These are phyloP conservation scores for Wickerhamiella spandovensis DNA, from an alignment of 805 yeast species.

Conservation along the genomic window DNA sequence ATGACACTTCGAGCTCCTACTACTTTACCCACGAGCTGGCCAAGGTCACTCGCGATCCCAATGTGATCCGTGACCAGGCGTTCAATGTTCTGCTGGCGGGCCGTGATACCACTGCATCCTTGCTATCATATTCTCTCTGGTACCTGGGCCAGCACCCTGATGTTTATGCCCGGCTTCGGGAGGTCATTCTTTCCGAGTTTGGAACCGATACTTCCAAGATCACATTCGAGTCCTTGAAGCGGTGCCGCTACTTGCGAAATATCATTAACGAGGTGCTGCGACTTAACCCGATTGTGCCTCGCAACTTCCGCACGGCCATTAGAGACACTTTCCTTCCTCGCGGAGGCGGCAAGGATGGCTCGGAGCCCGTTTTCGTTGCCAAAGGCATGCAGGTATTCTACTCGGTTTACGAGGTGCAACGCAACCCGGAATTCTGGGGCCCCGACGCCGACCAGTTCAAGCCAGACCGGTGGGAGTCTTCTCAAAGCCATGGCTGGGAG, in stretches of 20 bases:
- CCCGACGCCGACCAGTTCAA: slow-evolving; percentile 29
- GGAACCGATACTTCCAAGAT: slow-evolving; percentile 13
- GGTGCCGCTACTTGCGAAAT: slow-evolving; percentile 30
- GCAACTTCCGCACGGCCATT: slow-evolving; percentile 30
- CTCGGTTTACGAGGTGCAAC: slow-evolving; percentile 30
- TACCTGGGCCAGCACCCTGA: slow-evolving; percentile 32
- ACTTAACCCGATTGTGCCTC: slow-evolving; percentile 36
- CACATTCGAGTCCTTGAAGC: slow-evolving; percentile 32
- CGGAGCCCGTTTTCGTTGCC: slow-evolving; percentile 27
- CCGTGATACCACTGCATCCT: slow-evolving; percentile 38
- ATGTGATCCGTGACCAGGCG: slow-evolving; percentile 33
- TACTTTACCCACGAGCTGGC: slow-evolving; percentile 34
- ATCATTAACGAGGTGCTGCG: slow-evolving; percentile 34
- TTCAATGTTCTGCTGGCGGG: slow-evolving; percentile 37
- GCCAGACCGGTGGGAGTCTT: slow-evolving; percentile 35
- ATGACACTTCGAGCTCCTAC: slow-evolving; percentile 17
- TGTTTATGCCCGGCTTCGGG: slow-evolving; percentile 26
- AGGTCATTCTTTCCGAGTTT: slow-evolving; percentile 14
- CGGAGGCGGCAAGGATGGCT: slow-evolving; percentile 32
- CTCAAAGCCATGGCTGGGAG: slow-evolving; percentile 29
- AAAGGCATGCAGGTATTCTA: slow-evolving; percentile 30
- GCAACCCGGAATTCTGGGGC: slow-evolving; percentile 29
- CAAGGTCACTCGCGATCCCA: slow-evolving; percentile 32
- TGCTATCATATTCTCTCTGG: slow-evolving; percentile 30
- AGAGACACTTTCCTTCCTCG: slow-evolving; percentile 33